phyloP scores from a whole-genome alignment of 2,329 filamentous ascomycete species.

The Pyricularia grisea region DNA sequence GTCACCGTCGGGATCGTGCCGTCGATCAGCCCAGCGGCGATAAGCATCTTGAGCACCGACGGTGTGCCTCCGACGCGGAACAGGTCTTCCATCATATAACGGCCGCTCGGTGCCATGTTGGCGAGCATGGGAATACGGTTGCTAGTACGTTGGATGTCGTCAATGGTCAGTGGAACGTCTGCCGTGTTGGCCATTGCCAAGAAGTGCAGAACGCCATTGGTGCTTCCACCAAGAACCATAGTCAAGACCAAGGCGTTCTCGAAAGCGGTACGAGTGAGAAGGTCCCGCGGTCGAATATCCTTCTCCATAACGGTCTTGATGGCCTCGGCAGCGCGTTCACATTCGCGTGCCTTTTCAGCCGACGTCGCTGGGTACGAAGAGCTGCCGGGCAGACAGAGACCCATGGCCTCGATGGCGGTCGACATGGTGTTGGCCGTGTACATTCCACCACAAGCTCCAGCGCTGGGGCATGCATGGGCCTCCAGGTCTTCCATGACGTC shows the following conservation, averaged over 20 bases:
- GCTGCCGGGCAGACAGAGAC: slow-evolving; percentile 71
- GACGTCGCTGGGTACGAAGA: slow-evolving; percentile 74
- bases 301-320: slow-evolving; percentile 73
- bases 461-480: slow-evolving; percentile 77
- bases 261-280: slow-evolving; percentile 71
- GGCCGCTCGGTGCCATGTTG: slow-evolving; percentile 73
- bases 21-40: slow-evolving; percentile 66
- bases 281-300: slow-evolving; percentile 71
- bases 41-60: slow-evolving; percentile 75
- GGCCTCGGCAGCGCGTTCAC: slow-evolving; percentile 67
- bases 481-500: slow-evolving; percentile 82
- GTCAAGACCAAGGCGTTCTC: slow-evolving; percentile 86
- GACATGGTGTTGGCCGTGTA: slow-evolving; percentile 73
- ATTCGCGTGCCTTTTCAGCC: slow-evolving; percentile 80
- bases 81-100: slow-evolving; percentile 76
- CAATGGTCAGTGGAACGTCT: slow-evolving; percentile 64
- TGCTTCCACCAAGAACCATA: slow-evolving; percentile 85
- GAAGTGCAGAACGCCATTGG: slow-evolving; percentile 82
- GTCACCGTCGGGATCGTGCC: slow-evolving; percentile 75
- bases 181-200: slow-evolving; percentile 86
- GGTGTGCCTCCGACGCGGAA: slow-evolving; percentile 81
- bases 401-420: slow-evolving; percentile 59
- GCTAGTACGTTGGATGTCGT: slow-evolving; percentile 74
- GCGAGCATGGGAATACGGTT: slow-evolving; percentile 81
- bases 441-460: slow-evolving; percentile 81